Evolutionary conservation across 2,329 filamentous ascomycete species (phyloP).

Genomic region (Cephalotrichum gorgonifer): DNA sequence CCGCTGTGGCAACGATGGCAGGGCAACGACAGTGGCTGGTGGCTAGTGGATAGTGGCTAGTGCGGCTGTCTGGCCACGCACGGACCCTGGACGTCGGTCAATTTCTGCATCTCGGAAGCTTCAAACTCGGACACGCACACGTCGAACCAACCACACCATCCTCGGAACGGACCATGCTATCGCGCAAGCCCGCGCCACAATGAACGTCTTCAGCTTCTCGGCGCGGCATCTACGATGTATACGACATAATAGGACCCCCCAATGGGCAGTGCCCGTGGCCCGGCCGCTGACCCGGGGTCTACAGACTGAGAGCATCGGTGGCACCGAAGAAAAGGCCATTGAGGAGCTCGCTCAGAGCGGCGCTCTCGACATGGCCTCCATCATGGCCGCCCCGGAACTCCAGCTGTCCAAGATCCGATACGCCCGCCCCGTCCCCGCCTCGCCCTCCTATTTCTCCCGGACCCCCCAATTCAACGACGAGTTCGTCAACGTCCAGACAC

Average conservation of each 20-base stretch:
- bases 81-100: background rate
- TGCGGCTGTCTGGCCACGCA: background rate
- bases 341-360: constrained; percentile 1
- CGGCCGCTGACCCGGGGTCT: constrained; percentile 2
- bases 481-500: constrained; percentile 60
- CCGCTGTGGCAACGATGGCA: background rate
- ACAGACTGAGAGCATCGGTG: background rate
- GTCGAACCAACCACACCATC: background rate
- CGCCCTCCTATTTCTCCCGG: constrained; percentile 90
- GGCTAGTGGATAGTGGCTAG: no score
- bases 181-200: constrained; percentile 2
- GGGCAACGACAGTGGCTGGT: background rate
- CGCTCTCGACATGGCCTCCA: constrained; percentile 5
- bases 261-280: background rate
- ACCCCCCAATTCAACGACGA: constrained; percentile 80
- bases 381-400: constrained; percentile 9
- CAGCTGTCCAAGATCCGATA: constrained; percentile 21
- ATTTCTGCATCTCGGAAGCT: constrained; percentile 3
- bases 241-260: constrained; percentile 13
- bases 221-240: constrained; percentile 23
- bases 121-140: background rate
- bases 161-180: background rate
- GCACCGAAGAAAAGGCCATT: background rate
- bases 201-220: constrained; percentile 9
- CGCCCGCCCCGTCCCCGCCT: constrained; percentile 70